A percentile compares a stretch with the other conserved stretches of the same genome.
Conservation (phyloP, 805 yeast species). For the Candida silvatica region DNA sequence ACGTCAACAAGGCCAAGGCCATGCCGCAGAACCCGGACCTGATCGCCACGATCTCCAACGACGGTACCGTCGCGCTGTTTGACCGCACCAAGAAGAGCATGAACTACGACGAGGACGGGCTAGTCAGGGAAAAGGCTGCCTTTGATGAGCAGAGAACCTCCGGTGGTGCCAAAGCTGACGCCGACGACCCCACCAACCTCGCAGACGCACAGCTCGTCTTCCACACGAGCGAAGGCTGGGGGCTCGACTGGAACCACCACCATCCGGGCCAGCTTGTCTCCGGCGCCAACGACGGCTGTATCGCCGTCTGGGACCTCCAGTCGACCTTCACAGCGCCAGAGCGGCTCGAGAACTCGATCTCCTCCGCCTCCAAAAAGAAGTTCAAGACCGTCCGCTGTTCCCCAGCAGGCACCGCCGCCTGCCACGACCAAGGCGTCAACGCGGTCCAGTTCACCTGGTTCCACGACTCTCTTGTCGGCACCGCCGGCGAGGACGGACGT, state of each 20-base stretch:
- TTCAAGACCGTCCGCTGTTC: slow-evolving; percentile 5
- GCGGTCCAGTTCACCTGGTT: slow-evolving; percentile 61
- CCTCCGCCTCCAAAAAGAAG: slow-evolving; percentile 1
- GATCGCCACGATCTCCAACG: slow-evolving; percentile 59
- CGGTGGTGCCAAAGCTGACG: slow-evolving; percentile 6
- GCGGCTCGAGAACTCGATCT: background rate
- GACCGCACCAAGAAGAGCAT: slow-evolving; percentile 78
- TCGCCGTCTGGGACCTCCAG: slow-evolving; percentile 62
- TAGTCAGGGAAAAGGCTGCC: slow-evolving; percentile 2
- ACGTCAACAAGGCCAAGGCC: slow-evolving; percentile 61
- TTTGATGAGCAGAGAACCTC: no score
- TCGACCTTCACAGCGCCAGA: slow-evolving; percentile 8
- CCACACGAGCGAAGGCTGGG: slow-evolving; percentile 51
- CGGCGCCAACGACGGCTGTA: slow-evolving; percentile 55
- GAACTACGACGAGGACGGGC: slow-evolving; percentile 26
- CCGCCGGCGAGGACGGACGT: slow-evolving; percentile 58
- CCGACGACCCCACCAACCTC: slow-evolving; percentile 8
- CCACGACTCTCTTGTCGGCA: slow-evolving; percentile 53
- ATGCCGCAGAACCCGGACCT: slow-evolving; percentile 87
- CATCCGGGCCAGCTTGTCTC: slow-evolving; percentile 51
- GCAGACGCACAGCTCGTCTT: slow-evolving; percentile 18
- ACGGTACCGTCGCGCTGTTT: slow-evolving; percentile 58
- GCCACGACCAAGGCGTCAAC: slow-evolving; percentile 49
- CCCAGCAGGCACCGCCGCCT: slow-evolving; percentile 15
- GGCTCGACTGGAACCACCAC: slow-evolving; percentile 66